Percentiles rank a stretch among this genome's conserved stretches.
Evolutionary conservation across 2,329 filamentous ascomycete genomes (phyloP).

Genomic region (Ilyonectria mors-panacis): DNA sequence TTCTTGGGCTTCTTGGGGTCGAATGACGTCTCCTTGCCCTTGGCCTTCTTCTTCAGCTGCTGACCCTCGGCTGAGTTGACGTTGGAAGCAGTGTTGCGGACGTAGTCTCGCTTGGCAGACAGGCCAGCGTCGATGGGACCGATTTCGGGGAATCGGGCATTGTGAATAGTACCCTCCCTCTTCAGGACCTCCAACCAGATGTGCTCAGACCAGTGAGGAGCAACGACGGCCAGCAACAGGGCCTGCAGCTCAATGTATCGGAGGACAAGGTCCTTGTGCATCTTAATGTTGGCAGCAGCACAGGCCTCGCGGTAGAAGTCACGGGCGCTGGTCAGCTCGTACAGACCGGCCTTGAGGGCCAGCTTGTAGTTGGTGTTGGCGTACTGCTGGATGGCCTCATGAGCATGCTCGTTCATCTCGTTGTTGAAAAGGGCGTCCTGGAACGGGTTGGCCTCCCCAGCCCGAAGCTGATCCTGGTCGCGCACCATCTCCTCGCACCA

Average conservation of each 20-base stretch:
- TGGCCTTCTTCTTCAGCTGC: slow-evolving; percentile 90
- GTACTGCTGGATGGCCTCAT: slow-evolving; percentile 85
- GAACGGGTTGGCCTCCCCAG: slow-evolving; percentile 82
- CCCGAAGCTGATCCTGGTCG: slow-evolving; percentile 78
- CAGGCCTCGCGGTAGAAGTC: slow-evolving; percentile 92
- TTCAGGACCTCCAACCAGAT: slow-evolving; percentile 93
- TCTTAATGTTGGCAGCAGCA: slow-evolving; percentile 81
- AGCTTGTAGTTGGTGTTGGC: slow-evolving; percentile 82
- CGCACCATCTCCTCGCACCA: slow-evolving; percentile 91
- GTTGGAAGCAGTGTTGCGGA: slow-evolving; percentile 80
- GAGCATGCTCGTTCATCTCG: slow-evolving; percentile 88
- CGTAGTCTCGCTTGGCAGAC: slow-evolving; percentile 86
- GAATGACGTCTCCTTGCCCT: slow-evolving; percentile 88
- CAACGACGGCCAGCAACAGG: slow-evolving; percentile 84
- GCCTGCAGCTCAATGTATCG: slow-evolving; percentile 91
- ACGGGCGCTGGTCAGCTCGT: slow-evolving; percentile 90
- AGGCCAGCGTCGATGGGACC: slow-evolving; percentile 76
- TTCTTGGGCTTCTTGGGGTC: slow-evolving; percentile 95
- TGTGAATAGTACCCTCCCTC: slow-evolving; percentile 83
- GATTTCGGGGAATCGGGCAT: slow-evolving; percentile 71
- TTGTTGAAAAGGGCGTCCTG: slow-evolving; percentile 94
- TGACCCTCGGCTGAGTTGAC: slow-evolving; percentile 85
- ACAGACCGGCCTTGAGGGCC: slow-evolving; percentile 88
- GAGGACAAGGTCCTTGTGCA: slow-evolving; percentile 86
- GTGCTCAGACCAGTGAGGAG: slow-evolving; percentile 95